A percentile compares a stretch with the other conserved stretches of the same genome.
Conservation (phyloP, 352 stramenopile genomes). For the Pelagophyceae sp. region DNA sequence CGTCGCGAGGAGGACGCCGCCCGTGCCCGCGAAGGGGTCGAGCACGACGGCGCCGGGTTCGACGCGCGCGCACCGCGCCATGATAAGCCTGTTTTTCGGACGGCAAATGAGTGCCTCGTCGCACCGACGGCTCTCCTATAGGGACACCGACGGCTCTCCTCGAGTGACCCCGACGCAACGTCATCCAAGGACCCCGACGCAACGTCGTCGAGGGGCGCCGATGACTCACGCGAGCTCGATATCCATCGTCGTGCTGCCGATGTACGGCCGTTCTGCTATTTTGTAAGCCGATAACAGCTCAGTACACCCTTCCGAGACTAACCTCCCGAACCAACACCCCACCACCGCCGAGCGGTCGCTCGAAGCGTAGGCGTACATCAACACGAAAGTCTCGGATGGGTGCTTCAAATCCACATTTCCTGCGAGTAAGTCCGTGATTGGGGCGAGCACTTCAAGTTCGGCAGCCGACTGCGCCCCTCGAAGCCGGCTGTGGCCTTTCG, state of each 20-base stretch:
- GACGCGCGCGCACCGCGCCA: slow-evolving; percentile 64
- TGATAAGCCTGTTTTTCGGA: too few relatives aligned
- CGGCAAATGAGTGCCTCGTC: too few relatives aligned
- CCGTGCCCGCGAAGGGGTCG: slow-evolving; percentile 94
- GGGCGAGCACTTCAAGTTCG: background rate
- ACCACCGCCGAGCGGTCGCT: too few relatives aligned
- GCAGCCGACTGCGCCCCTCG: background rate
- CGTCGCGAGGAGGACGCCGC: slow-evolving; percentile 85
- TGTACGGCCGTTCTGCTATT: slow-evolving; percentile 20
- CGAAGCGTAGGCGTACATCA: background rate
- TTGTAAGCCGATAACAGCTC: background rate
- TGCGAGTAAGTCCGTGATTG: background rate
- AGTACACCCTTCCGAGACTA: background rate
- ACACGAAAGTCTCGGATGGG: background rate
- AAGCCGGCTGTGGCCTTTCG: background rate
- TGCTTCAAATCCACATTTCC: background rate
- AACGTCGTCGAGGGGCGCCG: too few relatives aligned
- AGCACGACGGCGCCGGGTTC: slow-evolving; percentile 63
- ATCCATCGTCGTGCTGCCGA: slow-evolving; percentile 27
- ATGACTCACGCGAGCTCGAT: slow-evolving; percentile 20
- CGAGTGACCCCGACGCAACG: too few relatives aligned
- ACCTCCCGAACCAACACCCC: too few relatives aligned
- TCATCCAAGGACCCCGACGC: too few relatives aligned
- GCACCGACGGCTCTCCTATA: too few relatives aligned
- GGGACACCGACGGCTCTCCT: too few relatives aligned